Conservation (phyloP, 306 rosid species). For the Glycine soja region DNA sequence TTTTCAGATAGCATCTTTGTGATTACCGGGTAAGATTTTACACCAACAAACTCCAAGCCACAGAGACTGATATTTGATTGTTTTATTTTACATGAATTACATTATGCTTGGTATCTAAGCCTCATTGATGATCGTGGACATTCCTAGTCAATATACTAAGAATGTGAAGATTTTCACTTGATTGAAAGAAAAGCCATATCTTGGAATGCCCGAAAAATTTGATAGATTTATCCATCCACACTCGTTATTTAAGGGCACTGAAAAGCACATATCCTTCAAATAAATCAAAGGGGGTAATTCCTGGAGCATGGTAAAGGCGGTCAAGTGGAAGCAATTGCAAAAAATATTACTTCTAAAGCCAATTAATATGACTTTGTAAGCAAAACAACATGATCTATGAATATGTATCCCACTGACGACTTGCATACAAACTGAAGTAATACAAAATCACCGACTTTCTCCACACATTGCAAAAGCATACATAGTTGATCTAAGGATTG, state of each 20-base stretch:
- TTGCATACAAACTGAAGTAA: background rate
- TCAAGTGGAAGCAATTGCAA: background rate
- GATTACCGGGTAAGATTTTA: background rate
- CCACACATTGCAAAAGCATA: background rate
- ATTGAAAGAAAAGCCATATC: constrained; percentile 8
- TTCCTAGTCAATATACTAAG: constrained; percentile 3
- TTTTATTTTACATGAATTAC: background rate
- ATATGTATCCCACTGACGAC: background rate
- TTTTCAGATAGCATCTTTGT: background rate
- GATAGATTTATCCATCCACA: background rate
- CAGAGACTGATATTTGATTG: background rate
- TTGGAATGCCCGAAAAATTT: background rate
- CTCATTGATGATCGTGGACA: background rate
- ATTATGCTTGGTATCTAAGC: background rate
- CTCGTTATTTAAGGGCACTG: too few relatives aligned
- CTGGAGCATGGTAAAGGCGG: background rate
- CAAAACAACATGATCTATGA: background rate
- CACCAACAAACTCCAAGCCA: constrained; percentile 13
- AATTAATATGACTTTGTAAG: background rate
- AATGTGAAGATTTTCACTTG: background rate
- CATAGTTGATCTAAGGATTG: background rate
- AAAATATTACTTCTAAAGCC: background rate
- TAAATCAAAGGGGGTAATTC: background rate
- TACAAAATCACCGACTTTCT: background rate
- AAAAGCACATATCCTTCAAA: background rate